Conservation (phyloP, 2,329 filamentous ascomycete species). For the Stemphylium lycopersici region DNA sequence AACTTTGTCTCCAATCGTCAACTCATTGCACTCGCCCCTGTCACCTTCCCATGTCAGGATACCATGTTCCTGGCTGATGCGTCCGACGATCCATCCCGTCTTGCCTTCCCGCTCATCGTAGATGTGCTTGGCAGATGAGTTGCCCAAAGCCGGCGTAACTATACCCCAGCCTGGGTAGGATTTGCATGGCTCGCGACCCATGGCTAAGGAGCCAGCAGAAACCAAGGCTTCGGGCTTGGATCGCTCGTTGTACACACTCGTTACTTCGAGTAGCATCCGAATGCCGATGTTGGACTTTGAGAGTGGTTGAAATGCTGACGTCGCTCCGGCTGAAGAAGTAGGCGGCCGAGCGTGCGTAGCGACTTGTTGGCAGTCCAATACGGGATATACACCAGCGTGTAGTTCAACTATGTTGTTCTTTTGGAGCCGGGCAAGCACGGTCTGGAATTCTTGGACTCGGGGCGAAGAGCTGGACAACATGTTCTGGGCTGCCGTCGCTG, state of each 20-base stretch:
- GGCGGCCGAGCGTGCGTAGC: slow-evolving; percentile 67
- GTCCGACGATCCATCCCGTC: slow-evolving; percentile 69
- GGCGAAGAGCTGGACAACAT: slow-evolving; percentile 51
- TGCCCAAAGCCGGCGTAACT: slow-evolving; percentile 63
- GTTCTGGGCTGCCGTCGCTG: slow-evolving; percentile 70
- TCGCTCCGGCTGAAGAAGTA: slow-evolving; percentile 19
- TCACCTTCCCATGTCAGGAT: slow-evolving; percentile 67
- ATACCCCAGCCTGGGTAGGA: slow-evolving; percentile 76
- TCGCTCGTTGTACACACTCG: slow-evolving; percentile 64
- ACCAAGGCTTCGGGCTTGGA: slow-evolving; percentile 68
- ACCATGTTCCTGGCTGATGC: slow-evolving; percentile 80
- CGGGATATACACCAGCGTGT: slow-evolving; percentile 77
- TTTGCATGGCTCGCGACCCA: slow-evolving; percentile 75
- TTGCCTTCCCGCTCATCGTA: slow-evolving; percentile 36
- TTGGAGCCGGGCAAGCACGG: slow-evolving; percentile 48
- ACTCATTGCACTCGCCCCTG: slow-evolving; percentile 38
- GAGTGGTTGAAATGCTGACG: slow-evolving; percentile 42
- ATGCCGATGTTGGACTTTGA: slow-evolving; percentile 67
- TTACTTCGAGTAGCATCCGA: slow-evolving; percentile 73
- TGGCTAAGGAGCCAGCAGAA: slow-evolving; percentile 70
- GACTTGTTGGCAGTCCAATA: slow-evolving; percentile 79
- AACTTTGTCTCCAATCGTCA: slow-evolving; percentile 70
- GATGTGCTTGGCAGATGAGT: slow-evolving; percentile 23
- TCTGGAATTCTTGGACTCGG: slow-evolving; percentile 49
- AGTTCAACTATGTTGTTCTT: slow-evolving; percentile 62